Evolutionary conservation across 257 asterid species (phyloP), one percentile per base, ranked within the genome.

Genomic region (Verbena officinalis): DNA sequence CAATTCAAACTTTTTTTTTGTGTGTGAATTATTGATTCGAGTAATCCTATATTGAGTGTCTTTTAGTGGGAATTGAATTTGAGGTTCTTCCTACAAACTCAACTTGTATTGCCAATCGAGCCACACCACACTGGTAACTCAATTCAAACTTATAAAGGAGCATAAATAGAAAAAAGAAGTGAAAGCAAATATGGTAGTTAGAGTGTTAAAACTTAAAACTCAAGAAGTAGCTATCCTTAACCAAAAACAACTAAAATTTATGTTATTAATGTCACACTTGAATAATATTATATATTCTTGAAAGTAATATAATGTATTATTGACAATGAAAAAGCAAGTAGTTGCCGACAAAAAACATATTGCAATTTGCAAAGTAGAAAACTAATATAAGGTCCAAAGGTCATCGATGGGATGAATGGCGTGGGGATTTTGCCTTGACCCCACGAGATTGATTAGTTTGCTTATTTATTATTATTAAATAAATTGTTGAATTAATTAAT

Each of bases 291-390:
- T 36, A 9, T 36, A 36, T 36, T 36, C 10, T 36, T 9, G 10
- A 7, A 36, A 36, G 7, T 36, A 36, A 3, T 4, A n/a, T 19
- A 16, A 48, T 10, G 3, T 50, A n/a, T n/a, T 4, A n/a, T n/a
- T 31, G 14, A 42, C 14, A 53, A n/a, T 13, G 39, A 24, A 14
- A n/a, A 56, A 38, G 39, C 14, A 20, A 59, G 17, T 15, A 27
- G 62, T 59, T 60, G 74, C 68, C 74, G 68, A 60, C 73, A 31
- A 61, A 8, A 31, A 0, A 7, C 40, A 20, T 27, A 33, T 23
- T 51, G 9, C 46, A 20, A 27, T 43, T 23, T 27, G 1, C 13
- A 22, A 20, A 7, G 23, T 38, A 22, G 36, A 23, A 40, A 60
- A 43, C 66, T 22, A 1, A 22, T n/a, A 40, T 55, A 24, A 22